Evolutionary conservation across 2,329 filamentous ascomycete species (phyloP).

Genomic region (Magnaporthiopsis rhizophila): DNA sequence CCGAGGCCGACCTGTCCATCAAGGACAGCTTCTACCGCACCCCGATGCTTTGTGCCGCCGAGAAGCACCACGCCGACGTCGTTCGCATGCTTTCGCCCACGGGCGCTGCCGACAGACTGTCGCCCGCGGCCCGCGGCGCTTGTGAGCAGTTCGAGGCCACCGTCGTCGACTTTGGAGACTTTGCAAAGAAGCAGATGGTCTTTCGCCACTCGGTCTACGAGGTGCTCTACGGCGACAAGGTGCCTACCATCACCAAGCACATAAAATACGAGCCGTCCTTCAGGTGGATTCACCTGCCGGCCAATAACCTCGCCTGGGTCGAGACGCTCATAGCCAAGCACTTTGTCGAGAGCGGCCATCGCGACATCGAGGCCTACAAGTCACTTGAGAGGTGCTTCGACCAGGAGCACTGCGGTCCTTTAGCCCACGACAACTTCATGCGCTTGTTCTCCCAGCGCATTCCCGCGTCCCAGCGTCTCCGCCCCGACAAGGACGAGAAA

Average conservation of each 20-base stretch:
- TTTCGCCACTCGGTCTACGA: constrained; percentile 40
- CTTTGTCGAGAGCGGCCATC: constrained; percentile 54
- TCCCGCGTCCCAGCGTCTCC: constrained; percentile 21
- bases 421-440: constrained; percentile 55
- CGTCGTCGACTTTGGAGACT: constrained; percentile 41
- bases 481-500: constrained; percentile 22
- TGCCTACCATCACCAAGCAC: constrained; percentile 36
- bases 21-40: constrained; percentile 32
- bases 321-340: constrained; percentile 55
- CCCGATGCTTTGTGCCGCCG: constrained; percentile 32
- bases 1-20: constrained; percentile 22
- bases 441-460: constrained; percentile 48
- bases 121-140: constrained; percentile 31
- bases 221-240: constrained; percentile 40
- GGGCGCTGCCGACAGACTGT: constrained; percentile 23
- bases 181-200: constrained; percentile 34
- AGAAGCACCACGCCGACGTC: constrained; percentile 26
- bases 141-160: constrained; percentile 42
- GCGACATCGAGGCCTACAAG: constrained; percentile 57
- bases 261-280: constrained; percentile 38
- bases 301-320: constrained; percentile 52
- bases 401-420: constrained; percentile 51
- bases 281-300: constrained; percentile 45
- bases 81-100: constrained; percentile 30
- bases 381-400: constrained; percentile 52